These are phyloP conservation scores for Brasenia schreberi DNA, from an alignment of 164 flowering plant species.

Conservation along the genomic window DNA sequence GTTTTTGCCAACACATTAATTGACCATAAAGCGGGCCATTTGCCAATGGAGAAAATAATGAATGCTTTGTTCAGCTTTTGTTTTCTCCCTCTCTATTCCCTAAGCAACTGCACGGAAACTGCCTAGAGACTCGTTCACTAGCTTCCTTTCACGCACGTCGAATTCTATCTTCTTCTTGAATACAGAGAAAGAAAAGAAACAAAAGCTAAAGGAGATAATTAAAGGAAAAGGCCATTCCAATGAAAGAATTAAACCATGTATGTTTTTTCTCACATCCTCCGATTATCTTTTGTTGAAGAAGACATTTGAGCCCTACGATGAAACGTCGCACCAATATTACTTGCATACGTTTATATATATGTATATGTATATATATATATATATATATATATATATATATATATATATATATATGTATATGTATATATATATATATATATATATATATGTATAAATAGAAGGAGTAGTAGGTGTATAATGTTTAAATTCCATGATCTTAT, in stretches of 20 bases:
- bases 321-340: too few species aligned
- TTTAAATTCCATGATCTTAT: too few species aligned
- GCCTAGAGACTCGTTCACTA: slow-evolving; percentile 7
- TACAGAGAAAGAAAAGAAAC: slow-evolving; percentile 10
- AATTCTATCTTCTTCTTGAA: background rate
- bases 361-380: too few species aligned
- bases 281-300: too few species aligned
- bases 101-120: slow-evolving; percentile 45
- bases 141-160: slow-evolving; percentile 22
- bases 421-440: too few species aligned
- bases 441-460: too few species aligned
- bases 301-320: too few species aligned
- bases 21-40: slow-evolving; percentile 3
- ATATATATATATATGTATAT: too few species aligned
- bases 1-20: background rate
- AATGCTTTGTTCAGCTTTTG: slow-evolving; percentile 26
- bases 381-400: too few species aligned
- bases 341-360: too few species aligned
- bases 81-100: slow-evolving; percentile 31
- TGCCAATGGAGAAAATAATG: slow-evolving; percentile 12
- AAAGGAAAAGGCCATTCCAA: too few species aligned
- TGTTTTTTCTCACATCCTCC: background rate
- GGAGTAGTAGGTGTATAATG: too few species aligned
- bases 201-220: background rate
- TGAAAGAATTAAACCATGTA: slow-evolving; percentile 12